phyloP scores from a whole-genome alignment of 257 asterid genomes.

The Penstemon newberryi region DNA sequence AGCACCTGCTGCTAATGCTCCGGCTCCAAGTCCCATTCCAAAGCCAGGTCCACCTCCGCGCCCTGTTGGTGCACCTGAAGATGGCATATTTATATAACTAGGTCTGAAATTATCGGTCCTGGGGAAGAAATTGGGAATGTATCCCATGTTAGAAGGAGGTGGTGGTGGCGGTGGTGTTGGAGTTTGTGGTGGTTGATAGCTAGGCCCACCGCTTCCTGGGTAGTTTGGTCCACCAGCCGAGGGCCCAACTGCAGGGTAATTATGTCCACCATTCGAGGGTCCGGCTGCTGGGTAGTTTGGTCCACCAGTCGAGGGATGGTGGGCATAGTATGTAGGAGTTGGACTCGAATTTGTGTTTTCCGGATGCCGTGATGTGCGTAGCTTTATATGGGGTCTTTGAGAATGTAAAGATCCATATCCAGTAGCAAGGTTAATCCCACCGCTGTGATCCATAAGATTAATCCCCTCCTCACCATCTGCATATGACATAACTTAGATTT shows the following conservation, averaged over 20 bases:
- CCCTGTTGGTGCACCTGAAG: constrained; percentile 49
- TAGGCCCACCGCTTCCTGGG: constrained; percentile 19
- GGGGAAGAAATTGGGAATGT: constrained; percentile 46
- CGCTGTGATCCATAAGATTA: constrained; percentile 31
- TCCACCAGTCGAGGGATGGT: constrained; percentile 18
- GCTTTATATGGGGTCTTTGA: constrained; percentile 31
- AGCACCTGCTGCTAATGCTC: constrained; percentile 85
- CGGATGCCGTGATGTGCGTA: constrained; percentile 29
- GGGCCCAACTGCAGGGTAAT: constrained; percentile 23
- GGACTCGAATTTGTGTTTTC: constrained; percentile 38
- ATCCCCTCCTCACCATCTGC: constrained; percentile 55
- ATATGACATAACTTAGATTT: not conserved
- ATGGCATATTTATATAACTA: constrained; percentile 52
- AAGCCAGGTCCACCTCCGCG: constrained; percentile 51
- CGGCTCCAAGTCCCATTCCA: constrained; percentile 72
- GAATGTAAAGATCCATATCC: constrained; percentile 24
- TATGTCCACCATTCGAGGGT: not conserved
- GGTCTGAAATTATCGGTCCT: constrained; percentile 38
- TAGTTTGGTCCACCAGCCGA: constrained; percentile 33
- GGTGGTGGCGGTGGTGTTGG: constrained; percentile 46
- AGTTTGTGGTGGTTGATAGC: constrained; percentile 35
- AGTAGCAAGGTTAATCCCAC: constrained; percentile 15
- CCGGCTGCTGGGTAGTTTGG: not conserved
- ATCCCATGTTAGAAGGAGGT: constrained; percentile 61
- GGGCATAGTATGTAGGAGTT: constrained; percentile 41